Conservation (phyloP, 2,329 filamentous ascomycete species). For the Claviceps capensis region DNA sequence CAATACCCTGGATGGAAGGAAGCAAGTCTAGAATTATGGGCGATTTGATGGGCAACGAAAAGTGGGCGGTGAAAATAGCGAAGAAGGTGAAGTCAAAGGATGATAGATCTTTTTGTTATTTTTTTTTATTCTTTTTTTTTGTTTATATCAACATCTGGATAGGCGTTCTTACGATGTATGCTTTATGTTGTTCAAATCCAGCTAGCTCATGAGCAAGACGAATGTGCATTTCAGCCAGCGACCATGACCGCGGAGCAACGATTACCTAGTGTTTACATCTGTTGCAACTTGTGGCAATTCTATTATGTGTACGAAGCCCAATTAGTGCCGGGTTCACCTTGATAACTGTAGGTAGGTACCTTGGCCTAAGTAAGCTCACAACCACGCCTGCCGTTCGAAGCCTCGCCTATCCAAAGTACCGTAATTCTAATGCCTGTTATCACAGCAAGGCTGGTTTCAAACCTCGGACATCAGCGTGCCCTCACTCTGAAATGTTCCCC, state of each 20-base stretch:
- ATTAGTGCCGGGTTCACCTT: too few species aligned
- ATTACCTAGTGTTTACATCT: background rate
- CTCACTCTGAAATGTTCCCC: too few species aligned
- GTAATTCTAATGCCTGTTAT: too few species aligned
- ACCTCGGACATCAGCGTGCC: too few species aligned
- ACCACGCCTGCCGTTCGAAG: too few species aligned
- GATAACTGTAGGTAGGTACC: too few species aligned
- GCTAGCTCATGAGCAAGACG: background rate
- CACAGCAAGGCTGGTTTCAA: too few species aligned
- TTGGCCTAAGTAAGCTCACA: too few species aligned
- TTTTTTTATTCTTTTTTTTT: background rate
- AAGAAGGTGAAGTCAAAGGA: background rate
- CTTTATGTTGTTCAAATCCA: background rate
- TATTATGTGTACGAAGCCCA: too few species aligned
- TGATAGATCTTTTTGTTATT: background rate
- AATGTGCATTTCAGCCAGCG: background rate
- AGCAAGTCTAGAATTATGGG: background rate
- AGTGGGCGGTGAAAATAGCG: background rate
- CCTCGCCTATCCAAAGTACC: too few species aligned
- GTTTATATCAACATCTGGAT: constrained; percentile 2
- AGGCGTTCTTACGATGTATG: constrained; percentile 1
- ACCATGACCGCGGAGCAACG: background rate
- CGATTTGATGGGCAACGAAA: too few species aligned
- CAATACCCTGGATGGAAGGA: background rate
- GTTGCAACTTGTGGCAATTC: too few species aligned